phyloP scores from a whole-genome alignment of 1,284 basidiomycete genomes.

The Cryptococcus hybrid region DNA sequence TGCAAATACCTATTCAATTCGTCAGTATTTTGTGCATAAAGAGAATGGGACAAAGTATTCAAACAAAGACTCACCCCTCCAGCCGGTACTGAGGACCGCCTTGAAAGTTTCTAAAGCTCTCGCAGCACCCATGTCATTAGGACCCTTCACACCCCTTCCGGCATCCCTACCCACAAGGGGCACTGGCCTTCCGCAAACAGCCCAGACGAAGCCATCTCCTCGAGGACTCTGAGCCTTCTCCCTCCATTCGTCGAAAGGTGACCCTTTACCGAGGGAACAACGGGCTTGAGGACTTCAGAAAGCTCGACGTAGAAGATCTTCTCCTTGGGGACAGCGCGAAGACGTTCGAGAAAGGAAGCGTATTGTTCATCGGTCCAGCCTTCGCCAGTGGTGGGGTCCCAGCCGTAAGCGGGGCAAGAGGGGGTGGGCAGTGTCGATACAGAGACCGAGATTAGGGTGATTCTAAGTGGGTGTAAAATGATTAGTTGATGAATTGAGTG shows the following conservation, averaged over 20 bases:
- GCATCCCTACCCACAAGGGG: conserved; percentile 12
- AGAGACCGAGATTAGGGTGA: conserved; percentile 20
- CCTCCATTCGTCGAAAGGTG: conserved; percentile 8
- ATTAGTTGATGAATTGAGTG: background rate
- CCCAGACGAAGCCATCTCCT: conserved; percentile 4
- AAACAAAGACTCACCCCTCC: conserved; percentile 10
- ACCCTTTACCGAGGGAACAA: conserved; percentile 10
- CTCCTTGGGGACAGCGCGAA: conserved; percentile 10
- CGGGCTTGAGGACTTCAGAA: conserved; percentile 15
- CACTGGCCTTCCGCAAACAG: conserved; percentile 7
- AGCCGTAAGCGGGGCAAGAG: conserved; percentile 17
- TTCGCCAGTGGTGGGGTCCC: conserved; percentile 8
- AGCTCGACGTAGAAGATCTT: conserved; percentile 20
- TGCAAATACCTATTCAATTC: background rate
- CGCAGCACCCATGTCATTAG: conserved; percentile 6
- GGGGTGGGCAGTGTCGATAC: conserved; percentile 19
- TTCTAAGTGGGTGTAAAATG: conserved; percentile 2
- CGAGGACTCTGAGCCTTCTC: background rate
- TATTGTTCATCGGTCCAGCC: conserved; percentile 4
- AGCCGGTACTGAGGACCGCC: conserved; percentile 13
- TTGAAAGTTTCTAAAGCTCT: conserved; percentile 7
- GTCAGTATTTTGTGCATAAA: background rate
- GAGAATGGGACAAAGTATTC: background rate
- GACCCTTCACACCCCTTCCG: conserved; percentile 5
- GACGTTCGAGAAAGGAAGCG: conserved; percentile 4